Evolutionary conservation across 2,329 filamentous ascomycete genomes (phyloP).

Genomic region (Decorospora gaudefroyi): DNA sequence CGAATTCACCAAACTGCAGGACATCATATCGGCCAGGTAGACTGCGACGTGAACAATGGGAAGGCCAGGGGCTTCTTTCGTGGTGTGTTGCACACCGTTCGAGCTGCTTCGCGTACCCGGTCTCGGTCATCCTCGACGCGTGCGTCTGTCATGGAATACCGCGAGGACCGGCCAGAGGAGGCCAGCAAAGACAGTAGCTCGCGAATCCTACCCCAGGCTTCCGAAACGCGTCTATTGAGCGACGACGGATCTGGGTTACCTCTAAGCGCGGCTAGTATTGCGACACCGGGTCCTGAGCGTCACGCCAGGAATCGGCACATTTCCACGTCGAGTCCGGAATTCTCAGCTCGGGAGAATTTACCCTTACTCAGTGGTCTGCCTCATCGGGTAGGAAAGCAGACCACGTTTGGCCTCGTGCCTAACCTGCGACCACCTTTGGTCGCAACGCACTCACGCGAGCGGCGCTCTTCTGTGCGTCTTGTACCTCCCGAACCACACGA

Average conservation of each 20-base stretch:
- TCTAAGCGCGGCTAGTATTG: conserved; percentile 1
- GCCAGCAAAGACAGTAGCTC: conserved; percentile 8
- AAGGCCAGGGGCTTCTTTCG: conserved; percentile 29
- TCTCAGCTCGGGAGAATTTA: conserved; percentile 15
- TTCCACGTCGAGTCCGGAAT: background rate
- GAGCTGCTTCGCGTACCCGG: conserved; percentile 25
- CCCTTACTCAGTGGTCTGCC: conserved; percentile 6
- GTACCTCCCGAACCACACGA: conserved; percentile 30
- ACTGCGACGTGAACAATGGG: conserved; percentile 11
- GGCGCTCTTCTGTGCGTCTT: conserved; percentile 21
- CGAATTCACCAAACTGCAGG: conserved; percentile 9
- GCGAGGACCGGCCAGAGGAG: conserved; percentile 9
- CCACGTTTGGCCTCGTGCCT: conserved; percentile 7
- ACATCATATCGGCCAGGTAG: conserved; percentile 9
- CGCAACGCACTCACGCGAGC: conserved; percentile 22
- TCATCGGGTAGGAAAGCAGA: conserved; percentile 3
- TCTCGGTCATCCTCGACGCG: conserved; percentile 26
- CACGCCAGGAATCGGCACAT: conserved; percentile 22
- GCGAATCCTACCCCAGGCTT: conserved; percentile 4
- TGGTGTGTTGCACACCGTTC: conserved; percentile 30
- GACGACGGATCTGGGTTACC: background rate
- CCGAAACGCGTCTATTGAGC: background rate
- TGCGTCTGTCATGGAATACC: conserved; percentile 10
- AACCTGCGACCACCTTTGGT: conserved; percentile 16
- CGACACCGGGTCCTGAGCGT: conserved; percentile 5